Conservation (phyloP, 345 rosid genomes). For the Citrus trifoliata region DNA sequence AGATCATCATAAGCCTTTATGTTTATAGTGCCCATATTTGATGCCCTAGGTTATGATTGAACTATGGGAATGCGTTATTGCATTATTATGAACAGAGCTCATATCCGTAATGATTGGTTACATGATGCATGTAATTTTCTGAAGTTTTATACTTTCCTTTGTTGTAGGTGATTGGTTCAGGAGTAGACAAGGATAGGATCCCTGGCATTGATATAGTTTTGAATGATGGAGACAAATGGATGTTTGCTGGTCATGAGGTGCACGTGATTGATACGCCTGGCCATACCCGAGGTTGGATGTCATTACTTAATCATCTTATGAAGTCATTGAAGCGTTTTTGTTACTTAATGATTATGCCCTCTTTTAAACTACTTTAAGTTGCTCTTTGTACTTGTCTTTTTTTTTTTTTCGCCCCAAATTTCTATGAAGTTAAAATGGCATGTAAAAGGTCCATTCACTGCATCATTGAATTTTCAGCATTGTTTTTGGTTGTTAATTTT, state of each 20-base stretch:
- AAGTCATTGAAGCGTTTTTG: constrained; percentile 3
- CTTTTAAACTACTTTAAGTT: background rate
- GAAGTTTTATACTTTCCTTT: constrained; percentile 11
- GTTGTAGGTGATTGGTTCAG: constrained; percentile 89
- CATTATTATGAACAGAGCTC: background rate
- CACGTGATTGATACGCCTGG: constrained; percentile 90
- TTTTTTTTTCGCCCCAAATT: background rate
- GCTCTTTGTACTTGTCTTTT: background rate
- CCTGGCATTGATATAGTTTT: constrained; percentile 91
- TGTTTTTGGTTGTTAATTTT: background rate
- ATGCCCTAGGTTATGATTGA: background rate
- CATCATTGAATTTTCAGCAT: background rate
- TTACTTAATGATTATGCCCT: background rate
- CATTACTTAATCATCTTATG: constrained; percentile 5
- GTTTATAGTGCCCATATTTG: background rate
- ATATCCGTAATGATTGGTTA: background rate
- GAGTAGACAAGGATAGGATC: constrained; percentile 64
- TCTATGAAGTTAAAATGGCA: too few species aligned
- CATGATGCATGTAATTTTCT: background rate
- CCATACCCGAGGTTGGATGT: constrained; percentile 75
- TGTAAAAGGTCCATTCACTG: background rate
- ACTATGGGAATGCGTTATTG: background rate
- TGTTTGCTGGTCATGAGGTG: constrained; percentile 98
- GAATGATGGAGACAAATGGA: constrained; percentile 92
- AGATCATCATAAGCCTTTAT: background rate